Evolutionary conservation across 2,329 filamentous ascomycete species (phyloP).

Genomic region (Fusarium goolgardi): DNA sequence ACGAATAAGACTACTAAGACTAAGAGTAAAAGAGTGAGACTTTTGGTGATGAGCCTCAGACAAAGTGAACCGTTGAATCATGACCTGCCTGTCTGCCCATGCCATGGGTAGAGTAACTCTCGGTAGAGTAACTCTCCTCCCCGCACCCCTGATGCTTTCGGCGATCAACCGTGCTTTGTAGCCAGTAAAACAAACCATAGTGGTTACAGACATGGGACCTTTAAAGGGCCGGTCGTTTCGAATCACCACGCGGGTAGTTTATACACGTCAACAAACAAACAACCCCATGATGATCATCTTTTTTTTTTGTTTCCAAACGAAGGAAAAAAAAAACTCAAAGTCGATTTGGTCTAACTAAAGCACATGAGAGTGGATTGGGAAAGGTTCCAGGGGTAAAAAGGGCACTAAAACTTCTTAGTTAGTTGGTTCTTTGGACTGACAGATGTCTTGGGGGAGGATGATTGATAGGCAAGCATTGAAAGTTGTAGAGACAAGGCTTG

Average conservation of each 20-base stretch:
- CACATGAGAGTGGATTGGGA: background rate
- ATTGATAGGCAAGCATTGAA: slow-evolving; percentile 23
- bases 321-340: background rate
- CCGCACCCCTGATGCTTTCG: slow-evolving; percentile 33
- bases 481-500: slow-evolving; percentile 20
- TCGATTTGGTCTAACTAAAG: background rate
- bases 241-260: slow-evolving; percentile 43
- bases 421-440: slow-evolving; percentile 12
- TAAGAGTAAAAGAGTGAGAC: slow-evolving; percentile 17
- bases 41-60: slow-evolving; percentile 35
- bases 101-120: background rate
- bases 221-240: slow-evolving; percentile 39
- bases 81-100: slow-evolving; percentile 3
- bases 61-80: slow-evolving; percentile 23
- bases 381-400: slow-evolving; percentile 26
- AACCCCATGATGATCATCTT: background rate
- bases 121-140: slow-evolving; percentile 8
- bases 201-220: slow-evolving; percentile 36
- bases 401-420: slow-evolving; percentile 23
- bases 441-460: slow-evolving; percentile 18
- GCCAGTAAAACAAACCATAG: slow-evolving; percentile 34
- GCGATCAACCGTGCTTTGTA: slow-evolving; percentile 28
- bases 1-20: slow-evolving; percentile 17
- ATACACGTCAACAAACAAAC: background rate
- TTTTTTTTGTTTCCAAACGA: slow-evolving; percentile 9